phyloP scores from a whole-genome alignment of 208 protist genomes.

The Trypanosoma lewisi region DNA sequence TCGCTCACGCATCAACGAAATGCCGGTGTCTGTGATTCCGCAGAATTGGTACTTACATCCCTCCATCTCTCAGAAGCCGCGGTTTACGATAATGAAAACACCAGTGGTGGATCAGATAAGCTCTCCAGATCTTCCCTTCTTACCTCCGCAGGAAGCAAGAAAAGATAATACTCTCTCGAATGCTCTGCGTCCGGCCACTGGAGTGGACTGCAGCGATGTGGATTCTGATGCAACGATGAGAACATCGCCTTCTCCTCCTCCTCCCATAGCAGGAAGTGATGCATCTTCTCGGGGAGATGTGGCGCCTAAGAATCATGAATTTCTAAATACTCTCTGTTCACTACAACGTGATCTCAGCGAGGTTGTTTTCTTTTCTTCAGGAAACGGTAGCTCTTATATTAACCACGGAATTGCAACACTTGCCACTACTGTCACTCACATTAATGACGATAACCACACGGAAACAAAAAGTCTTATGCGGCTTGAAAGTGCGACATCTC shows the following conservation, averaged over 20 bases:
- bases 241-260: too few relatives aligned
- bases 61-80: constrained; percentile 52
- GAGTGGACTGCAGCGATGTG: too few relatives aligned
- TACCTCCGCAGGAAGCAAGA: too few relatives aligned
- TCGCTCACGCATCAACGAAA: constrained; percentile 33
- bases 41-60: constrained; percentile 69
- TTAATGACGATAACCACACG: background rate
- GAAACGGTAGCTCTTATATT: background rate
- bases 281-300: too few relatives aligned
- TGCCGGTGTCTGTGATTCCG: constrained; percentile 78
- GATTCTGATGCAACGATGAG: too few relatives aligned
- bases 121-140: too few relatives aligned
- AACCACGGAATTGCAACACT: background rate
- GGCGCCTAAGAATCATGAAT: too few relatives aligned
- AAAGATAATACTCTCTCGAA: too few relatives aligned
- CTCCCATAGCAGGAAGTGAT: too few relatives aligned
- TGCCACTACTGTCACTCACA: background rate
- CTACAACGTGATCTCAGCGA: too few relatives aligned
- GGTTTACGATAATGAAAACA: constrained; percentile 26
- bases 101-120: background rate
- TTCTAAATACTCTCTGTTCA: too few relatives aligned
- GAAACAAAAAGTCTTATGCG: background rate
- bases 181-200: too few relatives aligned
- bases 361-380: background rate
- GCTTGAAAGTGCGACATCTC: background rate